Evolutionary conservation across 345 rosid species (phyloP).

Genomic region (Passiflora organensis): DNA sequence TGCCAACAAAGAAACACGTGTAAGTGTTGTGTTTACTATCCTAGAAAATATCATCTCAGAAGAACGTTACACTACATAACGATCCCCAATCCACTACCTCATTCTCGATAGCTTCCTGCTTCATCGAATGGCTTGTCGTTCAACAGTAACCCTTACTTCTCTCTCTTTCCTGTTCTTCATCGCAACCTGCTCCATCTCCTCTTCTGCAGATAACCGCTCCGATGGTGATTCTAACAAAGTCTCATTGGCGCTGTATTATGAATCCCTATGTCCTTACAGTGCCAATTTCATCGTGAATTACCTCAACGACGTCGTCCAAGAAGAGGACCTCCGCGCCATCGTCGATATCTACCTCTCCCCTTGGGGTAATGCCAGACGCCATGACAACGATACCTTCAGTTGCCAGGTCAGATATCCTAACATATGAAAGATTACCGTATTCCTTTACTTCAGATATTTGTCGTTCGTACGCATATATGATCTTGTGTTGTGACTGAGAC

Average conservation of each 20-base stretch:
- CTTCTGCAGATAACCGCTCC: too few relatives aligned
- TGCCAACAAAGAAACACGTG: too few relatives aligned
- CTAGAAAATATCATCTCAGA: too few relatives aligned
- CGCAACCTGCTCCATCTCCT: not conserved
- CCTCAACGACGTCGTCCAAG: conserved; percentile 43
- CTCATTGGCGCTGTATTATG: conserved; percentile 57
- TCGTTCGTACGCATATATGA: too few relatives aligned
- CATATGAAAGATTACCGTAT: not conserved
- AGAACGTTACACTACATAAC: too few relatives aligned
- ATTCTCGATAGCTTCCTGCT: not conserved
- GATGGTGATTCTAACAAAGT: too few relatives aligned
- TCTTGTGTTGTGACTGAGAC: not conserved
- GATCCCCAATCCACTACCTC: too few relatives aligned
- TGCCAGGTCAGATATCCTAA: conserved; percentile 55
- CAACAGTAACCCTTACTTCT: not conserved
- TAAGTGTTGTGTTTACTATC: too few relatives aligned
- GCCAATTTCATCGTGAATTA: conserved; percentile 58
- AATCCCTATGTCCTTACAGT: conserved; percentile 76
- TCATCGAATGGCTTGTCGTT: not conserved
- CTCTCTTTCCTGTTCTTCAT: too few relatives aligned
- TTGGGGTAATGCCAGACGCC: conserved; percentile 71
- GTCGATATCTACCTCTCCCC: conserved; percentile 73
- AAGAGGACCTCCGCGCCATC: conserved; percentile 49
- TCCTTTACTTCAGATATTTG: too few relatives aligned
- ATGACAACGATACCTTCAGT: conserved; percentile 44